Evolutionary conservation across 2,329 filamentous ascomycete genomes (phyloP).

Genomic region (Pseudogymnoascus sp.): DNA sequence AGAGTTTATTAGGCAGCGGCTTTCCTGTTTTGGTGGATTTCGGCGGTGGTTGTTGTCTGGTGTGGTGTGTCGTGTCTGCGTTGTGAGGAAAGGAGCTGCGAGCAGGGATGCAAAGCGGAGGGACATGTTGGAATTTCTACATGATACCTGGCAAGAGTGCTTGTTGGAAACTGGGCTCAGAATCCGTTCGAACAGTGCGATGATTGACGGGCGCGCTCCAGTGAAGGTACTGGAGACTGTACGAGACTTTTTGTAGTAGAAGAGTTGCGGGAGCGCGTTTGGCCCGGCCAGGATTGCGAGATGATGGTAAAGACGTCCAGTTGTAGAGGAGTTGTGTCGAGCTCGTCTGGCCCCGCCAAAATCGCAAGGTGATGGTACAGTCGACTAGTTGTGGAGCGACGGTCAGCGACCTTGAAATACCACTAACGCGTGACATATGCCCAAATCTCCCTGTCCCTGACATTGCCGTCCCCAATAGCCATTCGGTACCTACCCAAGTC

Average conservation of each 20-base stretch:
- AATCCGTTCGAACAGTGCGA: conserved; percentile 58
- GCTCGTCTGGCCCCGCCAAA: conserved; percentile 54
- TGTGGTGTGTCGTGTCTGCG: neutral
- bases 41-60: neutral
- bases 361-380: conserved; percentile 87
- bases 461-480: conserved; percentile 80
- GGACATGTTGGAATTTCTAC: neutral
- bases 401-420: conserved; percentile 77
- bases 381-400: conserved; percentile 63
- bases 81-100: neutral
- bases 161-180: conserved; percentile 32
- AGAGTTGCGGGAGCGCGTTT: conserved; percentile 58
- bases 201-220: conserved; percentile 60
- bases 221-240: conserved; percentile 59
- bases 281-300: conserved; percentile 68
- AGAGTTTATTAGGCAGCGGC: neutral
- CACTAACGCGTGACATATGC: conserved; percentile 69
- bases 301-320: conserved; percentile 80
- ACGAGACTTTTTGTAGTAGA: conserved; percentile 59
- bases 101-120: neutral
- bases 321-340: conserved; percentile 54
- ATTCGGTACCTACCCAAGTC: conserved; percentile 77
- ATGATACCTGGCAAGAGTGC: too few species aligned
- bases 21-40: neutral
- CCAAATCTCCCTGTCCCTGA: conserved; percentile 70